Evolutionary conservation across 257 asterid species (phyloP), one percentile per base, ranked within the genome.

Genomic region (Solanum chmielewskii): DNA sequence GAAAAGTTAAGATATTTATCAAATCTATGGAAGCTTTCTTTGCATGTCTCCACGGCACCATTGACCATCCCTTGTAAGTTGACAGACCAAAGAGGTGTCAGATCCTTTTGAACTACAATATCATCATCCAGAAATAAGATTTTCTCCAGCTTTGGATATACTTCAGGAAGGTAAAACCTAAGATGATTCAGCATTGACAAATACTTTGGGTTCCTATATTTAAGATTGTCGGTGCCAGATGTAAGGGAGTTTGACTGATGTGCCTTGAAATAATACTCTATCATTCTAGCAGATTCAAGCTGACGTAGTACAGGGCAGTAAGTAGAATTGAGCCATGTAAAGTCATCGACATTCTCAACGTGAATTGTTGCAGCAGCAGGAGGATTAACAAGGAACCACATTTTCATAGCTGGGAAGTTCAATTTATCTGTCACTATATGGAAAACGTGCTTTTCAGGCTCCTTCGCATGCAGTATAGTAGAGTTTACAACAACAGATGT

Each of bases 11-110:
- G 94, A 89, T 96, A 96, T 90, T 94, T 95, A 88, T 95, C 99
- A 90, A 95, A 95, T 93, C 98, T 92, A 87, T 96, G 98, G 89
- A 96, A 96, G 94, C 98, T 96, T 94, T 93, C 98, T 90, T 95
- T 96, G 95, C 98, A 95, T 84, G 99, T 96, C 88, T 94, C 98
- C 83, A 96, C 98, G 16, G 98, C 99, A 87, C 99, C 99, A 91
- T 93, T 96, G 75, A 96, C 99, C 99, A 93, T 93, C 83, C 99
- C 99, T 85, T 91, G 92, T 90, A 96, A 91, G 92, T 95, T 87
- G 86, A 95, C 92, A 35, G 98, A 93, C 98, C 98, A 96, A 75
- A 96, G 89, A 85, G 97, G 97, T 41, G 98, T 95, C 91, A 96
- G 89, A 91, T 96, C 98, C 95, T 95, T 95, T 93, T 96, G 99